Percentiles rank a stretch among this genome's conserved stretches.
These are phyloP conservation scores for Mycena metata DNA, from an alignment of 768 basidiomycete genomes.

Conservation along the genomic window DNA sequence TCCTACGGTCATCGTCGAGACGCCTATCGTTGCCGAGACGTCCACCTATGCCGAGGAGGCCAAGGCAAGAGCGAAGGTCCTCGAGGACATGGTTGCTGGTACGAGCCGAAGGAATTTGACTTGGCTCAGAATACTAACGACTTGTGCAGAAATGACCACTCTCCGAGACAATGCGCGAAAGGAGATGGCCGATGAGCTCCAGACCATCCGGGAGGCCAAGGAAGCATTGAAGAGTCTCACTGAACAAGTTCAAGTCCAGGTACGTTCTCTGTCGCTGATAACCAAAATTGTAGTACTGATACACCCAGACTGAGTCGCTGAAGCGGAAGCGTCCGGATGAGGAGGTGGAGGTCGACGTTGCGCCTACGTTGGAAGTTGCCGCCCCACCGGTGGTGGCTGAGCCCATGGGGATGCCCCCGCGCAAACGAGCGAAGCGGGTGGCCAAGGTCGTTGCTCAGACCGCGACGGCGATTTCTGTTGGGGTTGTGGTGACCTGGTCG, in stretches of 20 bases:
- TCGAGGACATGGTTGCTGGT: slow-evolving; percentile 61
- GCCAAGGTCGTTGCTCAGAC: slow-evolving; percentile 66
- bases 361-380: slow-evolving; percentile 42
- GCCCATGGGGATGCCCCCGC: slow-evolving; percentile 41
- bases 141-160: slow-evolving; percentile 57
- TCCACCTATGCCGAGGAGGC: slow-evolving; percentile 40
- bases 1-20: neutral
- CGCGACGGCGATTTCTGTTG: slow-evolving; percentile 72
- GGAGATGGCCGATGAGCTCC: slow-evolving; percentile 62
- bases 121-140: slow-evolving; percentile 16
- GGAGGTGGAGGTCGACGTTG: slow-evolving; percentile 55
- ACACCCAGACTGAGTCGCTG: slow-evolving; percentile 54
- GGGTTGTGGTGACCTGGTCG: slow-evolving; percentile 81
- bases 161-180: slow-evolving; percentile 58
- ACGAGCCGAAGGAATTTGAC: slow-evolving; percentile 23
- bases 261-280: slow-evolving; percentile 39
- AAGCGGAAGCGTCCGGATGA: slow-evolving; percentile 75
- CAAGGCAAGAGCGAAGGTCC: slow-evolving; percentile 49
- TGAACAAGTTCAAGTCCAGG: slow-evolving; percentile 49
- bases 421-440: slow-evolving; percentile 63
- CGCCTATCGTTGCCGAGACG: slow-evolving; percentile 19
- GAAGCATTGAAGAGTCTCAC: slow-evolving; percentile 51
- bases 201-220: slow-evolving; percentile 57
- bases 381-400: slow-evolving; percentile 31
- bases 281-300: slow-evolving; percentile 35